Conservation (phyloP, 352 stramenopile genomes). For the Globisporangium orthogonon region DNA sequence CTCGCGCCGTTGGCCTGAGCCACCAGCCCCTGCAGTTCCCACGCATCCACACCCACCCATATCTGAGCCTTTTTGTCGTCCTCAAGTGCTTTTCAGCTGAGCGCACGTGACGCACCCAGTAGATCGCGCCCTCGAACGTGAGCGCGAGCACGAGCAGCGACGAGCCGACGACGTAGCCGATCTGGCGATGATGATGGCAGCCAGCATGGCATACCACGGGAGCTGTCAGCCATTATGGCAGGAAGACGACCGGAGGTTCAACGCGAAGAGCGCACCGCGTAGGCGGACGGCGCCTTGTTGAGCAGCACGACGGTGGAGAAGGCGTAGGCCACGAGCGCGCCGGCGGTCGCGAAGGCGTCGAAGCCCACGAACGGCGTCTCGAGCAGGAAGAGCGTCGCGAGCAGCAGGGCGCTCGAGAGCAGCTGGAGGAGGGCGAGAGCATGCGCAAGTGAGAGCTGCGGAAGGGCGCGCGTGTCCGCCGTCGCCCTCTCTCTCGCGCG, state of each 20-base stretch:
- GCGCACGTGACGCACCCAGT: constrained; percentile 36
- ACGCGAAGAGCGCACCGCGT: constrained; percentile 32
- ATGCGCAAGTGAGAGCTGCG: no score
- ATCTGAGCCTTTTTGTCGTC: not conserved
- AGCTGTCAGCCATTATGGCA: constrained; percentile 1
- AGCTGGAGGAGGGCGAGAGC: constrained; percentile 20
- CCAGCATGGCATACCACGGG: not conserved
- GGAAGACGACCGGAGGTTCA: not conserved
- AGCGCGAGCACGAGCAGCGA: constrained; percentile 62
- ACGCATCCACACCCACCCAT: not conserved
- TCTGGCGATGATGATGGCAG: constrained; percentile 22
- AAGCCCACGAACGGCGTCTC: constrained; percentile 68
- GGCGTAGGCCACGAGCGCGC: constrained; percentile 58
- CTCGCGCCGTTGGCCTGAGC: constrained; percentile 23
- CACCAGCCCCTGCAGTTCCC: constrained; percentile 25
- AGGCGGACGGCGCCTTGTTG: constrained; percentile 77
- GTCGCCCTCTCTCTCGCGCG: no score
- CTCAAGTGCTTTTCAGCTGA: not conserved
- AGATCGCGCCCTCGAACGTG: constrained; percentile 59
- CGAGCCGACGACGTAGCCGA: constrained; percentile 64
- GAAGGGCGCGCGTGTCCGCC: no score
- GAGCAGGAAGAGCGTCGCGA: constrained; percentile 67
- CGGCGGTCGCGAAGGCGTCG: constrained; percentile 52
- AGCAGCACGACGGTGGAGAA: constrained; percentile 71
- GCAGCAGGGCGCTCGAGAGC: constrained; percentile 48